Evolutionary conservation across 805 yeast species (phyloP).

Genomic region (Pichia occidentalis): DNA sequence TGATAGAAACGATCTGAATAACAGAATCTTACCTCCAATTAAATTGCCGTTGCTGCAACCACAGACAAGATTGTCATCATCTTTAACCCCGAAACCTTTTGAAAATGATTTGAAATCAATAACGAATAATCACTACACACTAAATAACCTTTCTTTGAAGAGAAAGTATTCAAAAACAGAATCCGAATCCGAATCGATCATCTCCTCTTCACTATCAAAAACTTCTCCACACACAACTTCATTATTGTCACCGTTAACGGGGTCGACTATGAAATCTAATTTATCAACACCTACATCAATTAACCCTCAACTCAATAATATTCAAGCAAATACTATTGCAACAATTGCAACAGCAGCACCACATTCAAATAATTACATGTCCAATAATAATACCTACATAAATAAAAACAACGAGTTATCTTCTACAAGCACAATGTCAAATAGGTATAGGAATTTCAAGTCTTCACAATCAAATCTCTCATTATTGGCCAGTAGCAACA

Average conservation of each 20-base stretch:
- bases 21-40: slow-evolving; percentile 15
- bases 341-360: too few relatives aligned
- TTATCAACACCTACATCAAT: background rate
- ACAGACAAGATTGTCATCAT: slow-evolving; percentile 11
- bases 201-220: slow-evolving; percentile 9
- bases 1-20: slow-evolving; percentile 4
- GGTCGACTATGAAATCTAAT: slow-evolving; percentile 1
- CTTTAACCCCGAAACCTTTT: slow-evolving; percentile 9
- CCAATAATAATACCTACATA: too few relatives aligned
- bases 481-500: background rate
- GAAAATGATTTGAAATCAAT: slow-evolving; percentile 8
- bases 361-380: too few relatives aligned
- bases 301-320: background rate
- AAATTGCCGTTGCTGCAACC: slow-evolving; percentile 11
- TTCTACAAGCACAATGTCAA: slow-evolving; percentile 4
- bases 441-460: background rate
- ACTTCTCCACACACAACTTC: background rate
- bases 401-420: slow-evolving; percentile 3
- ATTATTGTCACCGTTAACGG: slow-evolving; percentile 5
- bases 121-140: background rate
- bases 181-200: slow-evolving; percentile 8
- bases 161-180: slow-evolving; percentile 9
- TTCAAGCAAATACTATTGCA: too few relatives aligned
- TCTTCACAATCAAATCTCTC: slow-evolving; percentile 1
- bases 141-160: slow-evolving; percentile 1